Evolutionary conservation across 352 stramenopile genomes (phyloP).

Genomic region (Discostella stelligera): DNA sequence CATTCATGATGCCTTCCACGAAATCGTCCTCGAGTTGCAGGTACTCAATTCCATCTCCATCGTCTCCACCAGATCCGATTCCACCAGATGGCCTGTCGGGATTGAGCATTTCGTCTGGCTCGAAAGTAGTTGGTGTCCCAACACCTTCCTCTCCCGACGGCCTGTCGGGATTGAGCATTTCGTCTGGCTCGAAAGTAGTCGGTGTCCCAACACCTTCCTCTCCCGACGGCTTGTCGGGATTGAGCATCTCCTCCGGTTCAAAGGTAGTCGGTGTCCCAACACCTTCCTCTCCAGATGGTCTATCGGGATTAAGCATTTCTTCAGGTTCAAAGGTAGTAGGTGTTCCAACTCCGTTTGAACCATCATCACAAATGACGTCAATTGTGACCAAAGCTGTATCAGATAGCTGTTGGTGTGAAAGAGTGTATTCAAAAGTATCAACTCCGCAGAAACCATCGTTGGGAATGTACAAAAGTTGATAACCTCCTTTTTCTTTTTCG

Average conservation of each 20-base stretch:
- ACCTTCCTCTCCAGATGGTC: too few relatives aligned
- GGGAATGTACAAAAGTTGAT: conserved; percentile 30
- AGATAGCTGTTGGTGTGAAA: conserved; percentile 20
- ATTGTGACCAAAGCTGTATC: conserved; percentile 33
- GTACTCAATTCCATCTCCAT: not conserved
- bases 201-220: not conserved
- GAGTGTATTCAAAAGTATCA: conserved; percentile 33
- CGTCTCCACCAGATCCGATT: not conserved
- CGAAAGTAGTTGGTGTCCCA: not conserved
- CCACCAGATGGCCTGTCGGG: not conserved
- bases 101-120: not conserved
- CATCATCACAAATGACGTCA: conserved; percentile 15
- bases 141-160: not conserved
- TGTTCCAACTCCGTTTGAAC: not conserved
- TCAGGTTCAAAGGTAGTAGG: not conserved
- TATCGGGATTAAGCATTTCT: too few relatives aligned
- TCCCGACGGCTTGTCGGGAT: not conserved
- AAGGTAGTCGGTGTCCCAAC: not conserved
- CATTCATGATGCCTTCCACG: conserved; percentile 15
- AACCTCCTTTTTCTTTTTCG: conserved; percentile 4
- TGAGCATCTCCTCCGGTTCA: not conserved
- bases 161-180: conserved; percentile 1
- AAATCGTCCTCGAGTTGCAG: conserved; percentile 35
- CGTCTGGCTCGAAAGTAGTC: not conserved
- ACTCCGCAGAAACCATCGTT: conserved; percentile 29